Percentiles rank a stretch among this genome's conserved stretches.
These are phyloP conservation scores for Epichloe sylvatica DNA, from an alignment of 2,329 filamentous ascomycete genomes.

Conservation along the genomic window DNA sequence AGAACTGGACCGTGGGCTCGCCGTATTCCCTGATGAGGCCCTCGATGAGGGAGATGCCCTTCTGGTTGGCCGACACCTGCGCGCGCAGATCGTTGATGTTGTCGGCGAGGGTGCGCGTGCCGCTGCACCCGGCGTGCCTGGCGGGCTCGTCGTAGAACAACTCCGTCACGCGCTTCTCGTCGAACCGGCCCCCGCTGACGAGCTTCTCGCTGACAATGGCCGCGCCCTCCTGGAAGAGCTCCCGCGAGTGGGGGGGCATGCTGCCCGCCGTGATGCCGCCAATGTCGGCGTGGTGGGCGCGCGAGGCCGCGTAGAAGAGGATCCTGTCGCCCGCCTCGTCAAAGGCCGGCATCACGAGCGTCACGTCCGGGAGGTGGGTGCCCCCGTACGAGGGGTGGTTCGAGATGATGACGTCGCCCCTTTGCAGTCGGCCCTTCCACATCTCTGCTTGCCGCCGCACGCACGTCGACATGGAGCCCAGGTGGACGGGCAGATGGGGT, in stretches of 20 bases:
- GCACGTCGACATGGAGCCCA: constrained; percentile 73
- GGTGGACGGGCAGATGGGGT: constrained; percentile 66
- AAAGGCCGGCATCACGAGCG: constrained; percentile 67
- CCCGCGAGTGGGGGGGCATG: constrained; percentile 63
- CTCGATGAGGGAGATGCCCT: constrained; percentile 70
- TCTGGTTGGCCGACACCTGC: constrained; percentile 72
- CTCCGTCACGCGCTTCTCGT: constrained; percentile 62
- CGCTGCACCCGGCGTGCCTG: constrained; percentile 60
- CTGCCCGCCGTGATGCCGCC: constrained; percentile 68
- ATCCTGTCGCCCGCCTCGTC: constrained; percentile 50
- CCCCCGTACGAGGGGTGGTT: constrained; percentile 77
- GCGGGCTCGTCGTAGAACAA: constrained; percentile 61
- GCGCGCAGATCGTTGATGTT: constrained; percentile 76
- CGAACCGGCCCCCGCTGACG: constrained; percentile 62
- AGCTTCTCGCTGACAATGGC: constrained; percentile 54
- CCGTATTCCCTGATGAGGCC: constrained; percentile 65
- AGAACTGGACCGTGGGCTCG: constrained; percentile 65
- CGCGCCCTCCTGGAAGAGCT: constrained; percentile 49
- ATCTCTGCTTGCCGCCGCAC: constrained; percentile 66
- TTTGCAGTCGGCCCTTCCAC: constrained; percentile 63
- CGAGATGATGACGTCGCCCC: constrained; percentile 67
- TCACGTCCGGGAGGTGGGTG: constrained; percentile 72
- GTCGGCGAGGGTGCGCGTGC: constrained; percentile 64
- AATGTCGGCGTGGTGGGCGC: constrained; percentile 76
- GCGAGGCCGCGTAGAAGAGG: constrained; percentile 68